phyloP scores from a whole-genome alignment of 2,329 filamentous ascomycete species.

The Colletotrichum sp. region DNA sequence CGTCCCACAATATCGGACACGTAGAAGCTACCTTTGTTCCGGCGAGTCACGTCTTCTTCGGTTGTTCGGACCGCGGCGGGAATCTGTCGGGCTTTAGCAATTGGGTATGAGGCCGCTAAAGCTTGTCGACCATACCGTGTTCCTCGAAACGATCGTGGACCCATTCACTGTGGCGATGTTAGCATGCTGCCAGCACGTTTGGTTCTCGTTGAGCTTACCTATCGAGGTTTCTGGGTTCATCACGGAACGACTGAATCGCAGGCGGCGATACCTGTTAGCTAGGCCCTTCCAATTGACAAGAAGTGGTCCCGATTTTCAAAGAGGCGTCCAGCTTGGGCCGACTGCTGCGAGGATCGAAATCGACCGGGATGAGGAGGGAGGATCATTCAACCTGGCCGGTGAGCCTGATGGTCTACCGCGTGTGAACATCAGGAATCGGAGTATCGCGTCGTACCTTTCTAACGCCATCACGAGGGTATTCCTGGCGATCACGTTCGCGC shows the following conservation, averaged over 20 bases:
- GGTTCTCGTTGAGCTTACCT: constrained; percentile 55
- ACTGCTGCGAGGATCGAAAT: not conserved
- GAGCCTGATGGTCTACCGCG: constrained; percentile 1
- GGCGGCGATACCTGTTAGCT: constrained; percentile 40
- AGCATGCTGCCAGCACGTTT: constrained; percentile 26
- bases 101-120: not conserved
- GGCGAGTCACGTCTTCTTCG: constrained; percentile 49
- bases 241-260: constrained; percentile 63
- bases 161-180: constrained; percentile 71
- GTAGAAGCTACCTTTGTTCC: constrained; percentile 35
- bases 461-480: constrained; percentile 79
- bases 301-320: constrained; percentile 12
- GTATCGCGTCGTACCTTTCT: constrained; percentile 74
- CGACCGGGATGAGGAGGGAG: constrained; percentile 24
- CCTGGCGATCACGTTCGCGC: constrained; percentile 39
- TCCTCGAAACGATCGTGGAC: constrained; percentile 91
- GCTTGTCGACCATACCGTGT: constrained; percentile 52
- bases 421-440: not conserved
- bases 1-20: constrained; percentile 18
- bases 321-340: not conserved
- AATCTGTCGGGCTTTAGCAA: constrained; percentile 31
- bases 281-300: constrained; percentile 13
- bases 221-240: constrained; percentile 71
- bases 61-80: constrained; percentile 45
- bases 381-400: constrained; percentile 16